Percentiles rank a stretch among this genome's conserved stretches.
These are phyloP conservation scores for Colletotrichum karsti DNA, from an alignment of 2,329 filamentous ascomycete genomes.

Conservation along the genomic window DNA sequence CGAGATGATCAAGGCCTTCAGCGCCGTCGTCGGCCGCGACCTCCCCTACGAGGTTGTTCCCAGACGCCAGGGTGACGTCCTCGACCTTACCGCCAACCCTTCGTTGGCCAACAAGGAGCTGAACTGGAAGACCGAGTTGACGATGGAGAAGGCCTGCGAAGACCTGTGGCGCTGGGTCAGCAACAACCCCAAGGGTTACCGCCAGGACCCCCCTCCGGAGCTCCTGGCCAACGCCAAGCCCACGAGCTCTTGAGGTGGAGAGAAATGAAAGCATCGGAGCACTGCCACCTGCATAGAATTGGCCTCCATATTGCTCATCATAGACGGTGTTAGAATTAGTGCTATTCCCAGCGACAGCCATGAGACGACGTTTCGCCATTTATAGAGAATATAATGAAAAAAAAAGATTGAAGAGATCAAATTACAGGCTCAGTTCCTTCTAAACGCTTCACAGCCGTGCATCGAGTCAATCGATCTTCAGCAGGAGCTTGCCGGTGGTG, in stretches of 20 bases:
- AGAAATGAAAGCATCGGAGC: not conserved
- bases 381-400: slow-evolving; percentile 5
- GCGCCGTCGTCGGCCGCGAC: slow-evolving; percentile 82
- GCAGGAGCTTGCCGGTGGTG: slow-evolving; percentile 84
- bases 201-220: slow-evolving; percentile 87
- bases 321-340: slow-evolving; percentile 20
- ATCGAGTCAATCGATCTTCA: slow-evolving; percentile 64
- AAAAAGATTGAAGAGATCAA: slow-evolving; percentile 2
- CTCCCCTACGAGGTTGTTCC: slow-evolving; percentile 87
- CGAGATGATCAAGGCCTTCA: slow-evolving; percentile 97
- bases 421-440: not conserved
- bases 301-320: not conserved
- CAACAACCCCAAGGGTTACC: slow-evolving; percentile 96
- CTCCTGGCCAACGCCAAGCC: slow-evolving; percentile 73
- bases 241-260: slow-evolving; percentile 6
- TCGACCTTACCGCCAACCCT: slow-evolving; percentile 94
- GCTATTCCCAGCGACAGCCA: slow-evolving; percentile 21
- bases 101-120: slow-evolving; percentile 88
- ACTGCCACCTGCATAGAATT: not conserved
- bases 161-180: slow-evolving; percentile 97
- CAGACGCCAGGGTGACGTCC: slow-evolving; percentile 86
- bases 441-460: not conserved
- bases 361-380: slow-evolving; percentile 14
- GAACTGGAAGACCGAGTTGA: slow-evolving; percentile 89
- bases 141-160: slow-evolving; percentile 90